Evolutionary conservation across 2,329 filamentous ascomycete genomes (phyloP).

Genomic region (Aureobasidium subglaciale): DNA sequence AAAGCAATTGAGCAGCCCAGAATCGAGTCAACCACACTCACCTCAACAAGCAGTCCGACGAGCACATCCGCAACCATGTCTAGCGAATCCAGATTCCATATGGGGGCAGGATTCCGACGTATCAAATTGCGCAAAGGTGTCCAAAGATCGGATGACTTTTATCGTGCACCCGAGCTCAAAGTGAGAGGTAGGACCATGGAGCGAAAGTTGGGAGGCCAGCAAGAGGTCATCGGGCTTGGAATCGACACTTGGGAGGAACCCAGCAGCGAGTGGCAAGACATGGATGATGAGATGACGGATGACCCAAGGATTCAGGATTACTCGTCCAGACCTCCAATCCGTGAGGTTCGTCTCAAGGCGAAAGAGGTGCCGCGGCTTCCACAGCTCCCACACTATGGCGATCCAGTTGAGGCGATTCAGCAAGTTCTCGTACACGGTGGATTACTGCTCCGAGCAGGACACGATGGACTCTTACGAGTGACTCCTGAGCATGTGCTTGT

Average conservation of each 20-base stretch:
- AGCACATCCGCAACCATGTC: not conserved
- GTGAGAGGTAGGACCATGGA: not conserved
- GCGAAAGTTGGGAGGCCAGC: not conserved
- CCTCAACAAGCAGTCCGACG: not conserved
- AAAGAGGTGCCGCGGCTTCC: not conserved
- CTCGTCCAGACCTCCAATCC: not conserved
- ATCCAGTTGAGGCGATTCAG: not conserved
- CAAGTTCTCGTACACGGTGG: not conserved
- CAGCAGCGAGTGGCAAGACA: not conserved
- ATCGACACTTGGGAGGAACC: not conserved
- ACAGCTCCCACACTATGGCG: not conserved
- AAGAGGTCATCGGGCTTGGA: not conserved
- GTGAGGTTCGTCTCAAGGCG: not conserved
- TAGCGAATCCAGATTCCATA: not conserved
- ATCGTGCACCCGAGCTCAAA: not conserved
- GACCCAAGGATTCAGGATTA: conserved; percentile 1
- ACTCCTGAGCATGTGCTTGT: not conserved
- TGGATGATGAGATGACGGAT: conserved; percentile 9
- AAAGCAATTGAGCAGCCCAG: not conserved
- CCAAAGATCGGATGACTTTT: not conserved
- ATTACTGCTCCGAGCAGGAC: not conserved
- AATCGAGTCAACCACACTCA: not conserved
- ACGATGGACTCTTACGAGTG: not conserved
- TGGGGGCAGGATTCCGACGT: not conserved
- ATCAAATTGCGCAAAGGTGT: not conserved